Evolutionary conservation across 768 basidiomycete species (phyloP), one percentile per base, ranked within the genome.

Genomic region (Neoboletus magnificus): DNA sequence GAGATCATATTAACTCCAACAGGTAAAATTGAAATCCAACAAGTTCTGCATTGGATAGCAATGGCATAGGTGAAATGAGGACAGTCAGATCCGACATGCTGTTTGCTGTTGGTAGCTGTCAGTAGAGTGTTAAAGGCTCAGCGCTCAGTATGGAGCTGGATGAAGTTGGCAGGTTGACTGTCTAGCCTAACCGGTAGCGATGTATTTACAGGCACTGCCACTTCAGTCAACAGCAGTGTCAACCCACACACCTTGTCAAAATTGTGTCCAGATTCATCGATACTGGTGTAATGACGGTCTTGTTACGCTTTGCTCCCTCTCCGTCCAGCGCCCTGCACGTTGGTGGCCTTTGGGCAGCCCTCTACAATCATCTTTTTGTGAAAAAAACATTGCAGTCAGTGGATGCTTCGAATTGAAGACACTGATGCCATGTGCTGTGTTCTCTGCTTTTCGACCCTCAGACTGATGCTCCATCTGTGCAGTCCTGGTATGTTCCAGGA

Each of bases 261-360:
- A n/a, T n/a, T n/a, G n/a, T n/a, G n/a, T 10, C 37, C 37, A 18
- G 37, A 37, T 15, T 27, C 27, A 22, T 25, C 11, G n/a, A 41
- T 20, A 9, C 18, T 0, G 23, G 13, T 18, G 12, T 3, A 18
- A 48, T 67, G 62, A 85, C 85, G 77, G 80, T 79, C 12, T 76
- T 93, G 18, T 72, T 98, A 16, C 86, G 97, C 16, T 98, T 99
- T 71, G 97, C 96, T 3, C 97, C 97, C 1, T 98, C 97, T 1
- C 97, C 97, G 1, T 98, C 97, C 0, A 97, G 97, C 2, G 81
- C 87, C 30, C 76, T 98, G 5, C 97, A 99, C 71, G 83, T 99
- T 2, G 97, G 97, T 1, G 97, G 97, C 0, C 82, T 99, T 15
- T 76, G 97, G 18, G 98, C 95, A 52, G 97, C 95, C 0, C 75